Base-by-base conservation (phyloP, 2,329 filamentous ascomycete species). In the Aspergillus ruber region DNA sequence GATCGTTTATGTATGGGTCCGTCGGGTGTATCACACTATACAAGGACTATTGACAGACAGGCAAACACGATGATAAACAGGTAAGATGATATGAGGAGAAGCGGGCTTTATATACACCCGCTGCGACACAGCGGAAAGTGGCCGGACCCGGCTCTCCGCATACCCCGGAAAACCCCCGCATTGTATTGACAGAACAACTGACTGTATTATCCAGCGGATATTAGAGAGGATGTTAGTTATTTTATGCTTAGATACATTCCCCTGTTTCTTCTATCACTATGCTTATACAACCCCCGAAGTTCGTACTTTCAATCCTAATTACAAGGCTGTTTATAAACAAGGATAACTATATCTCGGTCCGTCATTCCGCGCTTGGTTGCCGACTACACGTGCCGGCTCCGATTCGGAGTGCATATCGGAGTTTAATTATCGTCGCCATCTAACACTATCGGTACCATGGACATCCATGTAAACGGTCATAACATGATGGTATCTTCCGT, bases 401-500 rank as follows among this genome's bases (percentile, higher is more conserved):
- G n/a, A 18, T 38, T 38, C 35, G 15, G 35, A 15, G 35, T 9
- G 35, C 35, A 15, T 15, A 8, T 38, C 35, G 35, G 35, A 38
- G 25, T 27, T 29, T 29, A n/a, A n/a, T n/a, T n/a, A 29, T 29
- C 25, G 25, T 29, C 25, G 25, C 25, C 25, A 29, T 29, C 25
- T 21, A 29, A 9, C 10, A 29, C 10, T 10, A 12, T 29, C 9
- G 9, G 25, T 29, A 29, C 25, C 25, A 29, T 29, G 25, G 4
- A 29, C n/a, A 38, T 44, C 21, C 41, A 48, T 44, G 40, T 44
- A 29, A 32, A 45, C 32, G 20, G 15, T 46, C 43, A 43, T 46
- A 42, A 46, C 33, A 39, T 46, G 42, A 50, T 60, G 50, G 53
- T 62, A 59, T 61, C 57, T 56, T 53, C 48, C 44, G 36, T 46